Base-by-base conservation (phyloP, 208 protist species). In the Leishmania amazonensis region DNA sequence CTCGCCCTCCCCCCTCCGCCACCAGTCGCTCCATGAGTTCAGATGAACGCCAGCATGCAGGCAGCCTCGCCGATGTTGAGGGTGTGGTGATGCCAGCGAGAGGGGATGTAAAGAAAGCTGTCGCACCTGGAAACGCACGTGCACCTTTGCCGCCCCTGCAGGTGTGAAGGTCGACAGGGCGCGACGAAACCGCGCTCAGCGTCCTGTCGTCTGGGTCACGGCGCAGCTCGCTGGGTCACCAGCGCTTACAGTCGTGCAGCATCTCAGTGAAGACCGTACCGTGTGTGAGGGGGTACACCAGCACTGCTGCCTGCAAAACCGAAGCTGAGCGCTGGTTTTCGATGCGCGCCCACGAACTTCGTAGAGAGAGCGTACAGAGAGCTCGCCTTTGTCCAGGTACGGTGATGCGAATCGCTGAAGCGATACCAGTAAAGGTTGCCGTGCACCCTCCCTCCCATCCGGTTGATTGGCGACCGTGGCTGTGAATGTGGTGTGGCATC, bases 251-350 rank as follows among this genome's bases (percentile, higher is more conserved):
- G 28, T 87, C 87, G 74, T 91, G 81, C 5, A 93, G 53, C 2
- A 86, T 80, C 67, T 94, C 89, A 11, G 87, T 81, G 58, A 93
- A 89, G 35, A 90, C 90, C 47, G 81, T 71, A 54, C 87, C 86
- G 80, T 91, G 90, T 87, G 84, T 91, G 89, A 74, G 91, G 91
- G 1, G 87, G 85, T 8, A 91, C 89, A 24, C 83, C 90, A 38
- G 83, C 85, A 53, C 89, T 89, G 31, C 71, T 88, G 71, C 78
- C 83, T 11, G 84, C 85, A 64, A 91, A 72, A 24, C 89, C 87
- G 49, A 94, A 91, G 81, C 81, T 90, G 60, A 90, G 79, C 21
- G 79, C 65, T 3, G 72, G 85, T 21, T 74, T n/a, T 74, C 81
- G 60, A n/a, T 70, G 21, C 31, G 54, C 28, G 24, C n/a, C 31